These are phyloP conservation scores for Nectriaceae sp. DNA, from an alignment of 2,329 filamentous ascomycete species.

Conservation along the genomic window DNA sequence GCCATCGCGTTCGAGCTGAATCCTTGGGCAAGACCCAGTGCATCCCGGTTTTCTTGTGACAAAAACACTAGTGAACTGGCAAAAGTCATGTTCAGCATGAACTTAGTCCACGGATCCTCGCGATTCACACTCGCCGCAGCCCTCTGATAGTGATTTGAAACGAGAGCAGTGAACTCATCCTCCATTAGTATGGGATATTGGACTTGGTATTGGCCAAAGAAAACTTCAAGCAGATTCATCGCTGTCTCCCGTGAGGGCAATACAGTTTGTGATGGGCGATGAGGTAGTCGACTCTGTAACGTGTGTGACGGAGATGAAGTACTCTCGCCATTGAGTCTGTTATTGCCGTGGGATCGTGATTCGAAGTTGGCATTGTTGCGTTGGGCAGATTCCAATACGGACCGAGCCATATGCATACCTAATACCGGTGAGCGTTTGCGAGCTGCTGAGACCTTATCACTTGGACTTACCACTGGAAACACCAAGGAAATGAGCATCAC, in stretches of 20 bases:
- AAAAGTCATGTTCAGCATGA: constrained; percentile 24
- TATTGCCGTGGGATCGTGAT: neutral
- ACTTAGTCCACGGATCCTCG: constrained; percentile 14
- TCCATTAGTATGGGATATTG: constrained; percentile 23
- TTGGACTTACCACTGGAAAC: constrained; percentile 9
- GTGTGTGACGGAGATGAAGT: constrained; percentile 6
- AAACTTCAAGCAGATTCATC: constrained; percentile 19
- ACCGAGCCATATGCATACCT: constrained; percentile 14
- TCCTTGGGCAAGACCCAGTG: constrained; percentile 14
- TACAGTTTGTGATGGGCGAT: neutral
- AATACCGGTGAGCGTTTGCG: neutral
- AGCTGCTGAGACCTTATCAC: neutral
- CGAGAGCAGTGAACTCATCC: constrained; percentile 14
- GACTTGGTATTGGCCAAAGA: constrained; percentile 24
- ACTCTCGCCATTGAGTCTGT: neutral
- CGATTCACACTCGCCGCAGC: neutral
- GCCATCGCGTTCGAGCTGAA: constrained; percentile 19
- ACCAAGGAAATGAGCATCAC: constrained; percentile 15
- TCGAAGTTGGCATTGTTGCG: constrained; percentile 12
- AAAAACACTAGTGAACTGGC: constrained; percentile 18
- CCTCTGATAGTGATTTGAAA: constrained; percentile 4
- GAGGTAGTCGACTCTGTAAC: neutral
- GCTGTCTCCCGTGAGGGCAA: constrained; percentile 19
- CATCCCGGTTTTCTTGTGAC: constrained; percentile 20
- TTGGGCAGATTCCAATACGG: constrained; percentile 14